Evolutionary conservation across 2,329 filamentous ascomycete genomes (phyloP).

Genomic region (Penicillium sp.): DNA sequence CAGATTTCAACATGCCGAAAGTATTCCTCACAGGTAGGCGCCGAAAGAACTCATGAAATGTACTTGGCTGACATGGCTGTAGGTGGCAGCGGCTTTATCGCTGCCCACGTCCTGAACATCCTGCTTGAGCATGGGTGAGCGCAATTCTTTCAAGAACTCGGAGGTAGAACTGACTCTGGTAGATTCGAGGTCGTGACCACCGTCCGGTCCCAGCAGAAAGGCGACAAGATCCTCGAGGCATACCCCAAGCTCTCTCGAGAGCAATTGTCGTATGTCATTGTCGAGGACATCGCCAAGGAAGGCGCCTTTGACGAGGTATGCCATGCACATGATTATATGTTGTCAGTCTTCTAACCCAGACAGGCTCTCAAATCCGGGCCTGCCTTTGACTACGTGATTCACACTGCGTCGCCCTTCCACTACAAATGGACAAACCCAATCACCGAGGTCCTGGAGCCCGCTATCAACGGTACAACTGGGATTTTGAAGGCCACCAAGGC

Average conservation of each 20-base stretch:
- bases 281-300: conserved; percentile 67
- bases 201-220: conserved; percentile 59
- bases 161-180: conserved; percentile 8
- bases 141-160: not conserved
- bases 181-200: conserved; percentile 61
- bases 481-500: conserved; percentile 61
- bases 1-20: conserved; percentile 30
- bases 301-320: conserved; percentile 63
- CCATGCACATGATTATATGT: not conserved
- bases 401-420: conserved; percentile 72
- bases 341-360: conserved; percentile 9
- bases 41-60: not conserved
- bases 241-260: conserved; percentile 51
- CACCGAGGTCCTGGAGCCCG: conserved; percentile 58
- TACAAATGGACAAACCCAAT: conserved; percentile 68
- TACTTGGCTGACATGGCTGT: not conserved
- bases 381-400: conserved; percentile 68
- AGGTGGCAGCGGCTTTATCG: conserved; percentile 63
- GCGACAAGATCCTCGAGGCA: conserved; percentile 55
- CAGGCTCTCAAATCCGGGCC: conserved; percentile 56
- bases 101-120: conserved; percentile 59
- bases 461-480: conserved; percentile 60
- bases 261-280: conserved; percentile 62
- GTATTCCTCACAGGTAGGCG: conserved; percentile 36
- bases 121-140: conserved; percentile 51